A percentile compares a stretch with the other conserved stretches of the same genome.
Evolutionary conservation across 31 red algal species (phyloP).

Genomic region (Asparagopsis taxiformis): DNA sequence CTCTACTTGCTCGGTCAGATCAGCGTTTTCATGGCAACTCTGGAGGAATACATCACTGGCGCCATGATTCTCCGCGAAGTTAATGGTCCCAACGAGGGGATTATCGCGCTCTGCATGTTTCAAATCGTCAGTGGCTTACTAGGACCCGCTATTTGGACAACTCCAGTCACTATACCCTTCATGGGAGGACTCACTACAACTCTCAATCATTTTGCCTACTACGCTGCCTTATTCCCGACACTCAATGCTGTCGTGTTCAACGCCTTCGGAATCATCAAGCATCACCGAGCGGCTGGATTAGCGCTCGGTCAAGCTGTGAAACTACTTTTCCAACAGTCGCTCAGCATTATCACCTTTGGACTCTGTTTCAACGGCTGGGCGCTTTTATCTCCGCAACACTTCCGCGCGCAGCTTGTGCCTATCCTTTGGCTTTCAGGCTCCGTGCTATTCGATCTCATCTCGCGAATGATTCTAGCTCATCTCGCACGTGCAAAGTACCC

Average conservation of each 20-base stretch:
- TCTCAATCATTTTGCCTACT: not conserved
- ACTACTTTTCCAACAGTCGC: not conserved
- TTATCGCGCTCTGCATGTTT: constrained; percentile 68
- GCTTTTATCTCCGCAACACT: constrained; percentile 10
- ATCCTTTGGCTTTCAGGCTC: constrained; percentile 66
- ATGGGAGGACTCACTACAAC: not conserved
- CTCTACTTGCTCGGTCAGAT: constrained; percentile 67
- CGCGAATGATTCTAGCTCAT: constrained; percentile 80
- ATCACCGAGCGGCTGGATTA: constrained; percentile 12
- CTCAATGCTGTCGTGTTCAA: constrained; percentile 19
- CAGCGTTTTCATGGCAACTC: constrained; percentile 70
- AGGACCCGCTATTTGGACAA: constrained; percentile 73
- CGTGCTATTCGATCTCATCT: constrained; percentile 75
- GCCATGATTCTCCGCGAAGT: constrained; percentile 86
- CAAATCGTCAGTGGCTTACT: constrained; percentile 62
- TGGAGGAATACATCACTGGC: constrained; percentile 92
- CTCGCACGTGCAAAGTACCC: constrained; percentile 67
- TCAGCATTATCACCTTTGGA: constrained; percentile 22
- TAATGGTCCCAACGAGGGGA: constrained; percentile 96
- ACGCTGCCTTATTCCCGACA: not conserved
- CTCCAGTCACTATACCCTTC: not conserved
- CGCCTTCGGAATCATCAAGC: constrained; percentile 9
- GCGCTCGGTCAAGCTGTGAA: not conserved
- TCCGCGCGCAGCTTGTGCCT: constrained; percentile 2
- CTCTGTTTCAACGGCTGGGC: constrained; percentile 23